Percentiles rank a stretch among this genome's conserved stretches.
These are phyloP conservation scores for Chloranthus sessilifolius DNA, from an alignment of 164 flowering plant genomes.

Conservation along the genomic window DNA sequence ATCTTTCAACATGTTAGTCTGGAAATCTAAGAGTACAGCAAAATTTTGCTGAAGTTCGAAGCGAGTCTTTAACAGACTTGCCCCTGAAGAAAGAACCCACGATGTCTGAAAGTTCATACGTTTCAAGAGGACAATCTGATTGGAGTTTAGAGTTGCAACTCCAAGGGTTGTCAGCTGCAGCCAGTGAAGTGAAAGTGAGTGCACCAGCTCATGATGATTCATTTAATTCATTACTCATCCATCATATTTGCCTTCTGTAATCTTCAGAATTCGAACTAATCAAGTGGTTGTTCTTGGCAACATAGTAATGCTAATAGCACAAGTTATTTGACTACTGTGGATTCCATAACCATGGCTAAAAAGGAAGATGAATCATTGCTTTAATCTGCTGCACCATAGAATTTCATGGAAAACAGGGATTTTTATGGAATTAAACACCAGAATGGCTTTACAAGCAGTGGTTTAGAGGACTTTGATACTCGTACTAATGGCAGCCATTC, in stretches of 20 bases:
- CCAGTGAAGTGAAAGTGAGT: slow-evolving; percentile 15
- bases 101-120: slow-evolving; percentile 4
- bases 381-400: slow-evolving; percentile 13
- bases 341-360: slow-evolving; percentile 10
- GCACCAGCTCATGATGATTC: slow-evolving; percentile 13
- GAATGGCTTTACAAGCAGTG: no score
- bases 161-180: no score
- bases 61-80: slow-evolving; percentile 11
- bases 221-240: slow-evolving; percentile 5
- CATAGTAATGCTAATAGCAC: slow-evolving; percentile 12
- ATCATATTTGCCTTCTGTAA: slow-evolving; percentile 11
- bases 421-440: slow-evolving; percentile 16
- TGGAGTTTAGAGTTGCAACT: slow-evolving; percentile 13
- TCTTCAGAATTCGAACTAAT: slow-evolving; percentile 17
- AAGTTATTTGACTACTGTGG: slow-evolving; percentile 13
- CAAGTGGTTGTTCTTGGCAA: slow-evolving; percentile 14
- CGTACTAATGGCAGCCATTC: no score
- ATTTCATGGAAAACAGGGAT: no score
- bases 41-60: slow-evolving; percentile 6
- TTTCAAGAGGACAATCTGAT: slow-evolving; percentile 5
- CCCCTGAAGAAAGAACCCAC: slow-evolving; percentile 4
- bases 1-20: slow-evolving; percentile 5
- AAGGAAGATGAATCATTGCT: slow-evolving; percentile 19
- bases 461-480: no score
- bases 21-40: slow-evolving; percentile 10